Conservation (phyloP, 1,284 basidiomycete genomes). For the Meira miltonrushii region DNA sequence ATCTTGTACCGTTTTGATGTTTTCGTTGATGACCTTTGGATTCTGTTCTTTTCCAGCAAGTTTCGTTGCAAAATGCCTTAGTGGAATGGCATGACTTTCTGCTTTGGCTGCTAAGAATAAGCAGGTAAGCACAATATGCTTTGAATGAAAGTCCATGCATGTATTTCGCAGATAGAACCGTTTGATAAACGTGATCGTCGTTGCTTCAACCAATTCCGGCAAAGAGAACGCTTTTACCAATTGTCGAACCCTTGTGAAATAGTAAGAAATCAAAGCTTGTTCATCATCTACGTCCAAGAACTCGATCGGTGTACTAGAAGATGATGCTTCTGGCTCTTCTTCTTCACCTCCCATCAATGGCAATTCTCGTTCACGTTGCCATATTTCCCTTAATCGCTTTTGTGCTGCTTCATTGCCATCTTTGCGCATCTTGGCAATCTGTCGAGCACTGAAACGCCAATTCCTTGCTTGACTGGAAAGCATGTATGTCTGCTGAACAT, state of each 20-base stretch:
- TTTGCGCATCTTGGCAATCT: conserved; percentile 17
- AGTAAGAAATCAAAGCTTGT: conserved; percentile 78
- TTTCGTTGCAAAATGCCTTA: conserved; percentile 68
- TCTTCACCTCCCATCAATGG: neutral
- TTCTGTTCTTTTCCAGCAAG: conserved; percentile 57
- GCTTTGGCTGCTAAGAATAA: conserved; percentile 95
- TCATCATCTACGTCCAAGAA: conserved; percentile 81
- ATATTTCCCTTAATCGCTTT: conserved; percentile 15
- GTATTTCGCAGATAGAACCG: conserved; percentile 96
- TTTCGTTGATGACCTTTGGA: conserved; percentile 62
- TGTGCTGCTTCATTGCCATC: conserved; percentile 19
- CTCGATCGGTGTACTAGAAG: conserved; percentile 48
- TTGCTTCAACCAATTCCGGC: conserved; percentile 86
- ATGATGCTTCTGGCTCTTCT: conserved; percentile 8
- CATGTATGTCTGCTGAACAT: conserved; percentile 23
- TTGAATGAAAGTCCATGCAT: conserved; percentile 98
- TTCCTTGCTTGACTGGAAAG: conserved; percentile 44
- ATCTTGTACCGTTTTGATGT: conserved; percentile 75
- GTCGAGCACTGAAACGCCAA: conserved; percentile 31
- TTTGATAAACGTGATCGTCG: conserved; percentile 85
- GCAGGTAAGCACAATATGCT: conserved; percentile 93
- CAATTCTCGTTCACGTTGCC: conserved; percentile 19
- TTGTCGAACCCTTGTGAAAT: conserved; percentile 76
- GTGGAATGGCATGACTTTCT: conserved; percentile 81
- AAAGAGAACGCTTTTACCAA: conserved; percentile 80